Evolutionary conservation across 768 basidiomycete species (phyloP).

Genomic region (Boletellus emodensis): DNA sequence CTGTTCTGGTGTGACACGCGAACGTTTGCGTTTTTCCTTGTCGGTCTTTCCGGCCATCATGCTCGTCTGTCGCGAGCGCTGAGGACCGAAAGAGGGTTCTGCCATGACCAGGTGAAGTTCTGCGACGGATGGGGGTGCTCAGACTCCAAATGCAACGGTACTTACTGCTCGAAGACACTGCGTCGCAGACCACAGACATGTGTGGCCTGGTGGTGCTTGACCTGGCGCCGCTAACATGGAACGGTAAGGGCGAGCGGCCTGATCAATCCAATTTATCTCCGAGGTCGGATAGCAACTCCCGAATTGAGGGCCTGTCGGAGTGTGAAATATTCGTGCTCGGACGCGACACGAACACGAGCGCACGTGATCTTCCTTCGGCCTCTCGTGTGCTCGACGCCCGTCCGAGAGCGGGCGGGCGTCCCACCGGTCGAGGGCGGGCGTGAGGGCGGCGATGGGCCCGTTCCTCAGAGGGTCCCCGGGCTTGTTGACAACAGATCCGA

Average conservation of each 20-base stretch:
- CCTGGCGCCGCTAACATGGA: slow-evolving; percentile 29
- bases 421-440: neutral
- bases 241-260: slow-evolving; percentile 23
- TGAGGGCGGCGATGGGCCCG: neutral
- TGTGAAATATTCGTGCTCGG: slow-evolving; percentile 3
- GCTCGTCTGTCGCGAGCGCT: slow-evolving; percentile 33
- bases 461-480: neutral
- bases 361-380: no score
- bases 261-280: slow-evolving; percentile 19
- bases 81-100: slow-evolving; percentile 35
- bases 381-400: neutral
- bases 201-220: slow-evolving; percentile 20
- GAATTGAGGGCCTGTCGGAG: slow-evolving; percentile 18
- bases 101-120: slow-evolving; percentile 18
- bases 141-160: slow-evolving; percentile 24
- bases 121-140: slow-evolving; percentile 23
- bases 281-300: slow-evolving; percentile 32
- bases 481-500: neutral
- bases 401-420: neutral
- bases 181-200: slow-evolving; percentile 27
- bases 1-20: slow-evolving; percentile 76
- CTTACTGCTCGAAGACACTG: slow-evolving; percentile 15
- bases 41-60: slow-evolving; percentile 27
- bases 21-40: slow-evolving; percentile 67
- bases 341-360: neutral